Evolutionary conservation across 352 stramenopile genomes (phyloP).

Genomic region (Phytopythium delawarense): DNA sequence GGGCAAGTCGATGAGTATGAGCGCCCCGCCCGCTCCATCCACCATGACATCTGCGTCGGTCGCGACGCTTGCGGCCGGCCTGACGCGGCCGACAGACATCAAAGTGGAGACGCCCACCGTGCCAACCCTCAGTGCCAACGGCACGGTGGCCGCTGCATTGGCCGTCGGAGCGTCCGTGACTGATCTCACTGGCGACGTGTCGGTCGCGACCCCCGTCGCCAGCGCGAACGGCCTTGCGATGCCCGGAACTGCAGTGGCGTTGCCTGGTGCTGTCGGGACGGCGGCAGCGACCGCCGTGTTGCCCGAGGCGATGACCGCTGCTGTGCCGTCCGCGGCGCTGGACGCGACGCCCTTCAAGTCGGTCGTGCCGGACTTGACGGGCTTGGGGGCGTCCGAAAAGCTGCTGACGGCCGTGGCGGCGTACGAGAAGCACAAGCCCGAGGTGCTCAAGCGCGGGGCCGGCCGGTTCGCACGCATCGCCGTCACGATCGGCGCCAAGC

Average conservation of each 20-base stretch:
- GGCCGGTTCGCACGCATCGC: constrained; percentile 65
- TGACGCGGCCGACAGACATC: constrained; percentile 35
- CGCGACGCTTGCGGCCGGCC: constrained; percentile 9
- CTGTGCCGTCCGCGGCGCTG: constrained; percentile 4
- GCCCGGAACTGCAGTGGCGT: background rate
- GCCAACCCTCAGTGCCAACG: constrained; percentile 9
- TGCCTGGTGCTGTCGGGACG: background rate
- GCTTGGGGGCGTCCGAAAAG: constrained; percentile 70
- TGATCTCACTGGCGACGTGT: constrained; percentile 5
- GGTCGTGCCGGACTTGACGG: constrained; percentile 69
- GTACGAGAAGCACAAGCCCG: constrained; percentile 81
- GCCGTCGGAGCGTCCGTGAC: background rate
- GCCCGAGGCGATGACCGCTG: background rate
- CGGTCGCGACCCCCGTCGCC: background rate
- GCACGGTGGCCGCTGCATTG: constrained; percentile 1
- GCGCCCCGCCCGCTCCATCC: constrained; percentile 19
- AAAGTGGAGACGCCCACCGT: constrained; percentile 22
- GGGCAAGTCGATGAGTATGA: constrained; percentile 41
- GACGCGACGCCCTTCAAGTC: constrained; percentile 46
- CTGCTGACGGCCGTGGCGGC: constrained; percentile 72
- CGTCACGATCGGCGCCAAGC: constrained; percentile 70
- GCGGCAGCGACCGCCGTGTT: background rate
- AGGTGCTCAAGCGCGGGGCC: constrained; percentile 63
- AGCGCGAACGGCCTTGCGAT: background rate
- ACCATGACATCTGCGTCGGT: constrained; percentile 20